These are phyloP conservation scores for Eruca vesicaria DNA, from an alignment of 441 rosid genomes.

Conservation along the genomic window DNA sequence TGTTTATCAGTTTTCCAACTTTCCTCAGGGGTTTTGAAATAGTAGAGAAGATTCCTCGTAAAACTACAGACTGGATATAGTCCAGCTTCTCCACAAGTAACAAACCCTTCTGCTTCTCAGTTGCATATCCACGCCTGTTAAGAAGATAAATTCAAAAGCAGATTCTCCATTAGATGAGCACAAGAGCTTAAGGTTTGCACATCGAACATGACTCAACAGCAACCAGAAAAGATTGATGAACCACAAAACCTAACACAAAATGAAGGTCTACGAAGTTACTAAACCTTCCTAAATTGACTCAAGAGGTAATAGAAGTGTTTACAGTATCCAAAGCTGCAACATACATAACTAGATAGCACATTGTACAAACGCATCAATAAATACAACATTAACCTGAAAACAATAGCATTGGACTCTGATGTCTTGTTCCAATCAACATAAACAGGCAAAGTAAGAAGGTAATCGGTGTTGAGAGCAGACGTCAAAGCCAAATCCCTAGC, in stretches of 20 bases:
- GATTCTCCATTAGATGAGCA: neutral
- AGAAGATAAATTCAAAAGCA: constrained; percentile 12
- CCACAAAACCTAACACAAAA: neutral
- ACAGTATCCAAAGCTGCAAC: neutral
- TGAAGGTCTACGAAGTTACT: neutral
- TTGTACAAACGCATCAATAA: neutral
- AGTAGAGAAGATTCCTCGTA: constrained; percentile 58
- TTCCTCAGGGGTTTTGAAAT: constrained; percentile 77
- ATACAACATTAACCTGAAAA: constrained; percentile 59
- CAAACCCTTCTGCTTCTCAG: constrained; percentile 89
- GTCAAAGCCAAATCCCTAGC: constrained; percentile 84
- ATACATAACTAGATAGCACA: neutral
- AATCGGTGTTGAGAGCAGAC: constrained; percentile 84
- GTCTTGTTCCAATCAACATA: constrained; percentile 93
- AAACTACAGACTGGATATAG: constrained; percentile 83
- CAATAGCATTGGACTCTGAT: constrained; percentile 84
- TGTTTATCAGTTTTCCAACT: constrained; percentile 65
- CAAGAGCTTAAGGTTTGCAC: neutral
- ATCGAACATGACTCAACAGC: neutral
- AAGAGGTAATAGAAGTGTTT: neutral
- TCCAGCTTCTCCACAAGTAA: constrained; percentile 90
- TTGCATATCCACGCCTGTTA: constrained; percentile 90
- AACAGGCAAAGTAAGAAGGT: constrained; percentile 90
- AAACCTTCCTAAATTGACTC: neutral
- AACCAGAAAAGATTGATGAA: neutral